Base-by-base conservation (phyloP, 2,329 filamentous ascomycete genomes). In the Cercospora janseana region DNA sequence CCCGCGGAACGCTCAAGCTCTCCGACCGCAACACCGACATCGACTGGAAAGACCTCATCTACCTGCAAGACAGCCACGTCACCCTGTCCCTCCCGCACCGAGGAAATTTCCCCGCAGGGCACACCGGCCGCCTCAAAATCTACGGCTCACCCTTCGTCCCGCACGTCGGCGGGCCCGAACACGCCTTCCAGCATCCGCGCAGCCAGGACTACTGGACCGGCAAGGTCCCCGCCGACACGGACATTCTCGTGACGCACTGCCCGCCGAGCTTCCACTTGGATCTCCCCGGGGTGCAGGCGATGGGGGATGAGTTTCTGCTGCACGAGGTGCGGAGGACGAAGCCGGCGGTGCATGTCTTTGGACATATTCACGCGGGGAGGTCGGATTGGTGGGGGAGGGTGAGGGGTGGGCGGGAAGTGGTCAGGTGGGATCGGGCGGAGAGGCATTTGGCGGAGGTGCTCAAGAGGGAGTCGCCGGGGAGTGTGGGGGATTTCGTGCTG, bases 201-300 rank as follows among this genome's bases (percentile, higher is more conserved):
- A 73, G 76, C 1, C 69, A 76, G 15, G 81, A 89, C 61, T 85
- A 86, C 1, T 95, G 88, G 88, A 75, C 78, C 3, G 79, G 80
- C 55, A 85, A 80, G 15, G 74, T 95, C 4, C 88, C 89, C 0
- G 69, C 74, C 1, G 81, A 87, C 60, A 85, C 83, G 0, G 88
- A 95, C 60, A 80, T 95, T 45, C 76, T 95, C 10, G 71, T 95
- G 37, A 94, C 90, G 1, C 90, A 95, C 64, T 83, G 82, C 1
- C 90, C 90, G 21, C 88, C 89, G 1, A 81, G 81, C 66, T 76
- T 82, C 63, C 88, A 95, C 65, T 75, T 83, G 69, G 69, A 86
- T 71, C 58, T 85, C 62, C 79, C 81, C 69, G 64, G 74, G 67
- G 52, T 56, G 24, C 16, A 43, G 10, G 81, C 77, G 2, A 72